These are phyloP conservation scores for Cochlearia excelsa DNA, from an alignment of 345 rosid species.

Conservation along the genomic window DNA sequence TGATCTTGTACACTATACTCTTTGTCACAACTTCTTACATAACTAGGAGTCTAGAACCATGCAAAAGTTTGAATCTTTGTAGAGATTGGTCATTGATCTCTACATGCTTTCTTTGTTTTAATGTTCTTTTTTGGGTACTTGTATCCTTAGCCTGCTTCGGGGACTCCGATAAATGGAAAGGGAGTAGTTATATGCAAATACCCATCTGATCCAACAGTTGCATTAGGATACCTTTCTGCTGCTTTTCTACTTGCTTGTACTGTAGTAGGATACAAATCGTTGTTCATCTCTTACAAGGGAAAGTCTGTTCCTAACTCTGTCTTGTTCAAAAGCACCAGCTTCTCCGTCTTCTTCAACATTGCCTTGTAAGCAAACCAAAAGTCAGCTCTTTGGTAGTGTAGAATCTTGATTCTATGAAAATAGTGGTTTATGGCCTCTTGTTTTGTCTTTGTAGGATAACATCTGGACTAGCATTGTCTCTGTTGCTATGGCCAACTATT, in stretches of 20 bases:
- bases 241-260: constrained; percentile 44
- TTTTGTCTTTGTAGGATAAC: constrained; percentile 31
- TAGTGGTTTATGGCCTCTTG: no score
- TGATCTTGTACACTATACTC: no score
- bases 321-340: constrained; percentile 45
- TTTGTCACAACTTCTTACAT: no score
- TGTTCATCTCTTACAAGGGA: constrained; percentile 59
- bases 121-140: background rate
- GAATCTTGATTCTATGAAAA: no score
- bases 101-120: constrained; percentile 12
- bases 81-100: background rate
- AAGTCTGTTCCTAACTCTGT: constrained; percentile 53
- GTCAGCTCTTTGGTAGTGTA: no score
- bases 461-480: constrained; percentile 45
- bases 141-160: constrained; percentile 51
- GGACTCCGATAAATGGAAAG: constrained; percentile 51
- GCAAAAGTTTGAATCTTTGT: no score
- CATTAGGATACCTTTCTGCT: constrained; percentile 52
- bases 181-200: constrained; percentile 61
- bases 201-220: constrained; percentile 61
- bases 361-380: constrained; percentile 60
- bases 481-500: constrained; percentile 62
- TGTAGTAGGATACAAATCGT: constrained; percentile 47
- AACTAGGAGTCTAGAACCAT: no score
- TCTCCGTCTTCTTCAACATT: constrained; percentile 60